Conservation (phyloP, 768 basidiomycete species). For the Mycena indigotica region DNA sequence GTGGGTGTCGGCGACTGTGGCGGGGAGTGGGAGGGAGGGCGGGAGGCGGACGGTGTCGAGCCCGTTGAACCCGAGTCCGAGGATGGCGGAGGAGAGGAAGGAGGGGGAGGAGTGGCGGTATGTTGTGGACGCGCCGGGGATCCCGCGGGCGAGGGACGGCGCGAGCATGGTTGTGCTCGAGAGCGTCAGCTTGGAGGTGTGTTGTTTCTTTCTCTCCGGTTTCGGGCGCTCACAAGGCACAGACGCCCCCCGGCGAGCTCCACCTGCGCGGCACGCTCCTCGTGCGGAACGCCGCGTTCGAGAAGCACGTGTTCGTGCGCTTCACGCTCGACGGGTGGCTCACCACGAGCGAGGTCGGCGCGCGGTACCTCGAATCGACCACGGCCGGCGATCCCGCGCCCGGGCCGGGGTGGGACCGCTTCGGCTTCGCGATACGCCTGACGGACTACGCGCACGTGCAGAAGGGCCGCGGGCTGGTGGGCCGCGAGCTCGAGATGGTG, state of each 20-base stretch:
- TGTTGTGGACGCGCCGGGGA: constrained; percentile 23
- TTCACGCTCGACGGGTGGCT: constrained; percentile 96
- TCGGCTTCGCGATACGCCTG: constrained; percentile 64
- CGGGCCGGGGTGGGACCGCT: constrained; percentile 54
- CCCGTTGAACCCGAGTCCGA: neutral
- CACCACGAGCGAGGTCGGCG: constrained; percentile 83
- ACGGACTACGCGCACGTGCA: constrained; percentile 62
- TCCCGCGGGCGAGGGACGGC: neutral
- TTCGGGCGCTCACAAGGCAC: constrained; percentile 19
- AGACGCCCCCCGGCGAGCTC: constrained; percentile 18
- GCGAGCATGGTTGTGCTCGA: constrained; percentile 21
- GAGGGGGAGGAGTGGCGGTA: constrained; percentile 8
- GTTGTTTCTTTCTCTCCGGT: neutral
- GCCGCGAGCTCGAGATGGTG: constrained; percentile 62
- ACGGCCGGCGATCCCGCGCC: constrained; percentile 34
- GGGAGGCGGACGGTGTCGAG: neutral
- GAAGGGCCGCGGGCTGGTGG: constrained; percentile 35
- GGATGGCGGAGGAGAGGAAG: too few relatives aligned
- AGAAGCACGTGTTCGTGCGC: constrained; percentile 81
- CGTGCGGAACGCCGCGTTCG: constrained; percentile 83
- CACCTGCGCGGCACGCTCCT: constrained; percentile 74
- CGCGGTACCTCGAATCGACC: constrained; percentile 46
- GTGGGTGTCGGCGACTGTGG: neutral
- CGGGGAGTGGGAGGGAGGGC: neutral
- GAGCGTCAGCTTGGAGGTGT: constrained; percentile 6